Evolutionary conservation across 2,329 filamentous ascomycete genomes (phyloP).

Genomic region (Talaromyces marneffei): DNA sequence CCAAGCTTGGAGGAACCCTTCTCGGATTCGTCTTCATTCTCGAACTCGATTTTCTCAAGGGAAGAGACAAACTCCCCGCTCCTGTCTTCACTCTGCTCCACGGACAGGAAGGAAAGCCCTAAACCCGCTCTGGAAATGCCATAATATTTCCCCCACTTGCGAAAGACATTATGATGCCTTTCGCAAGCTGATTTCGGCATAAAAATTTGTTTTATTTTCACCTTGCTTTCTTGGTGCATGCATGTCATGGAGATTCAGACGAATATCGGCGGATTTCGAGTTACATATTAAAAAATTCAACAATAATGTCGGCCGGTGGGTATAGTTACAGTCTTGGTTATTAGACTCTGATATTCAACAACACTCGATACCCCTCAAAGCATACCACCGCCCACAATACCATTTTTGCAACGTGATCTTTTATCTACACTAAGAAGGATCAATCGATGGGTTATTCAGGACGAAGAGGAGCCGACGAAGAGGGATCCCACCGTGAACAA

Average conservation of each 20-base stretch:
- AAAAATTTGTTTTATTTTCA: conserved; percentile 2
- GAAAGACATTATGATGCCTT: neutral
- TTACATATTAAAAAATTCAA: neutral
- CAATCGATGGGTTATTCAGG: neutral
- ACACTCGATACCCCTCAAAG: conserved; percentile 2
- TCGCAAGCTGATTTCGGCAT: conserved; percentile 1
- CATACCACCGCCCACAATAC: neutral
- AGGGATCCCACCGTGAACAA: neutral
- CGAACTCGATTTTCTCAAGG: conserved; percentile 88
- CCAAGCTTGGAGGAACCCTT: conserved; percentile 77
- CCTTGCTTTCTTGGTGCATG: neutral
- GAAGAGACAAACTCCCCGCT: conserved; percentile 78
- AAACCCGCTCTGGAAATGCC: neutral
- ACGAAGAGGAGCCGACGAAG: neutral
- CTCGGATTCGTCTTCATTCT: conserved; percentile 92
- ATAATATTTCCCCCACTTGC: neutral
- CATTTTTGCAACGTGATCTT: neutral
- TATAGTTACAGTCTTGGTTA: neutral
- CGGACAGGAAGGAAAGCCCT: conserved; percentile 45
- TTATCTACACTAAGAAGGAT: neutral
- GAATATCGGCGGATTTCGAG: neutral
- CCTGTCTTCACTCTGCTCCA: conserved; percentile 78
- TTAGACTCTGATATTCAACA: conserved; percentile 1
- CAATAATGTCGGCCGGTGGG: neutral
- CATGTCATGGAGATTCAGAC: neutral